These are phyloP conservation scores for Apiospora aurea DNA, from an alignment of 2,329 filamentous ascomycete genomes.

Conservation along the genomic window DNA sequence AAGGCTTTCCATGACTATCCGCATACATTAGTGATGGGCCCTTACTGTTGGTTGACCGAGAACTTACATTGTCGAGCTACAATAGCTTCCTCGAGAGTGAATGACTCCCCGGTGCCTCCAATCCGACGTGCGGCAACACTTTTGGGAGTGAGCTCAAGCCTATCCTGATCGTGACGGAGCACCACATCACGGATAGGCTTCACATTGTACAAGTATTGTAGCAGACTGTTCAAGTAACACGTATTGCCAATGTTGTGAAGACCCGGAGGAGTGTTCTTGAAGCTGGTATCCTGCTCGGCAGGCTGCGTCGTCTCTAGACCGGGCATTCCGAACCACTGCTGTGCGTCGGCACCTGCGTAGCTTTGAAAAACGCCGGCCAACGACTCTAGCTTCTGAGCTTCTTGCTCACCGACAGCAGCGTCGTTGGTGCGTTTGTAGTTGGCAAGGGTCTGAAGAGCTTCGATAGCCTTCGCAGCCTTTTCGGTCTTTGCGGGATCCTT, in stretches of 20 bases:
- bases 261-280: constrained; percentile 76
- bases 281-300: constrained; percentile 30
- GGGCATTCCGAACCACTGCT: constrained; percentile 23
- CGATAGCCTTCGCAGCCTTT: constrained; percentile 38
- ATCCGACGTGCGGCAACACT: constrained; percentile 73
- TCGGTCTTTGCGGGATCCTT: constrained; percentile 28
- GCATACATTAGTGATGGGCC: background rate
- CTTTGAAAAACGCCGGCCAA: constrained; percentile 29
- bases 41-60: background rate
- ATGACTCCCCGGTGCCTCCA: constrained; percentile 66
- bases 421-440: constrained; percentile 33
- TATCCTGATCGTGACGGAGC: constrained; percentile 68
- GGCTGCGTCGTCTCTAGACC: constrained; percentile 26
- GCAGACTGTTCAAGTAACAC: constrained; percentile 94
- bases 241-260: constrained; percentile 96
- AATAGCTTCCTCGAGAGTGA: constrained; percentile 64
- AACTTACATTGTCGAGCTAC: constrained; percentile 77
- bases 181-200: constrained; percentile 82
- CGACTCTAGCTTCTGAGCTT: constrained; percentile 36
- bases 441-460: constrained; percentile 33
- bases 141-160: constrained; percentile 70
- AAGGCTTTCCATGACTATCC: constrained; percentile 76
- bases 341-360: constrained; percentile 1
- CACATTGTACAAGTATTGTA: constrained; percentile 95
- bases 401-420: constrained; percentile 25